Conservation (phyloP, 1,284 basidiomycete genomes). For the Naganishia sp. region DNA sequence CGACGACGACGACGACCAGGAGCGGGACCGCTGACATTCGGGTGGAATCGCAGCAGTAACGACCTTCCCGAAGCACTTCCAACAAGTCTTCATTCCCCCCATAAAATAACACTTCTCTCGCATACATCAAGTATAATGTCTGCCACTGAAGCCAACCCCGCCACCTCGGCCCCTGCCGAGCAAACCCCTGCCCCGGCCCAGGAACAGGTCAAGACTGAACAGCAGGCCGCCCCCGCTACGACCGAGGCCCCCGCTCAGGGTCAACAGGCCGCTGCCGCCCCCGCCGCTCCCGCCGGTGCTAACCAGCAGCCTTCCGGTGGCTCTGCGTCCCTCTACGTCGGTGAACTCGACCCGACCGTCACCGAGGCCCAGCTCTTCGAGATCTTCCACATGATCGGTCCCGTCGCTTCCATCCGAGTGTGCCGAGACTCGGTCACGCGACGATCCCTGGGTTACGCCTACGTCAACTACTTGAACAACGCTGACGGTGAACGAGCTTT, state of each 20-base stretch:
- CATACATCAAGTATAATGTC: constrained; percentile 31
- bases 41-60: constrained; percentile 1
- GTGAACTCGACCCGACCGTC: constrained; percentile 96
- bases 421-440: constrained; percentile 99
- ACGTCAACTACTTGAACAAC: constrained; percentile 98
- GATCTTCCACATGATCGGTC: constrained; percentile 99
- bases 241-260: constrained; percentile 39
- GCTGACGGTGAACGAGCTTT: constrained; percentile 98
- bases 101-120: constrained; percentile 19
- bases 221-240: constrained; percentile 37
- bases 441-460: constrained; percentile 98
- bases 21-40: neutral
- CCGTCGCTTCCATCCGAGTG: constrained; percentile 97
- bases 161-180: constrained; percentile 12
- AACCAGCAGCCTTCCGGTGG: constrained; percentile 55
- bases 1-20: neutral
- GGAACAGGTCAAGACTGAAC: constrained; percentile 26
- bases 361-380: constrained; percentile 99
- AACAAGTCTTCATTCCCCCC: constrained; percentile 27
- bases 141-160: constrained; percentile 29
- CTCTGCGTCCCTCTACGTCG: constrained; percentile 95
- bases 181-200: constrained; percentile 27
- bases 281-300: constrained; percentile 34
- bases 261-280: constrained; percentile 36
- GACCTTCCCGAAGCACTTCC: constrained; percentile 25